These are phyloP conservation scores for Sinapis alba DNA, from an alignment of 441 rosid species.

Conservation along the genomic window DNA sequence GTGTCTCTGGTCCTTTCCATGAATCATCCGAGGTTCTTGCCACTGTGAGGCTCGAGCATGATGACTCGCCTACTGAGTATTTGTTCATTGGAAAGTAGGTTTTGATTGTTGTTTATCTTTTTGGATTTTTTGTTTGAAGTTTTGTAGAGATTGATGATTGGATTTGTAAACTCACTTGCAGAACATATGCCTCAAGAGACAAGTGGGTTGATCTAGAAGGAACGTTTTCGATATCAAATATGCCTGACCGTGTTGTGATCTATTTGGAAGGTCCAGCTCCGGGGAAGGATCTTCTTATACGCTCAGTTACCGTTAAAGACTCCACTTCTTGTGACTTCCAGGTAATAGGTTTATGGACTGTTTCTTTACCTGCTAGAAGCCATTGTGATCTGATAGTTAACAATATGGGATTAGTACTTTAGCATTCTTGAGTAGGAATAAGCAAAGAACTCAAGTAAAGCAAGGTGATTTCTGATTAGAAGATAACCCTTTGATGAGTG, in stretches of 20 bases:
- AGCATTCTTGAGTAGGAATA: background rate
- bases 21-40: constrained; percentile 65
- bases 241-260: constrained; percentile 67
- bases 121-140: constrained; percentile 7
- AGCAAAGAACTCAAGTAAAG: background rate
- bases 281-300: constrained; percentile 74
- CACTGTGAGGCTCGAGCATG: constrained; percentile 67
- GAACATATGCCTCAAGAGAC: constrained; percentile 65
- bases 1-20: constrained; percentile 62
- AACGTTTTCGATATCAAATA: constrained; percentile 62
- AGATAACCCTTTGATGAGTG: background rate
- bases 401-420: background rate
- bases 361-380: background rate
- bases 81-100: constrained; percentile 80
- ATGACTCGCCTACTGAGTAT: constrained; percentile 52
- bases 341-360: constrained; percentile 40
- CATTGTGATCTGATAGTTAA: constrained; percentile 1
- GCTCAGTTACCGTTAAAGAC: constrained; percentile 61
- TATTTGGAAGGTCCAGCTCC: constrained; percentile 93
- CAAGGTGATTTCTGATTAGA: too few relatives aligned
- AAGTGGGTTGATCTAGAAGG: constrained; percentile 81
- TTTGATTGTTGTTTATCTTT: constrained; percentile 10
- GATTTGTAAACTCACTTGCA: constrained; percentile 37
- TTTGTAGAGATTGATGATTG: constrained; percentile 19
- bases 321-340: constrained; percentile 40